Evolutionary conservation across 176 grass and related monocot genomes (phyloP).

Genomic region (Metroxylon sagu): DNA sequence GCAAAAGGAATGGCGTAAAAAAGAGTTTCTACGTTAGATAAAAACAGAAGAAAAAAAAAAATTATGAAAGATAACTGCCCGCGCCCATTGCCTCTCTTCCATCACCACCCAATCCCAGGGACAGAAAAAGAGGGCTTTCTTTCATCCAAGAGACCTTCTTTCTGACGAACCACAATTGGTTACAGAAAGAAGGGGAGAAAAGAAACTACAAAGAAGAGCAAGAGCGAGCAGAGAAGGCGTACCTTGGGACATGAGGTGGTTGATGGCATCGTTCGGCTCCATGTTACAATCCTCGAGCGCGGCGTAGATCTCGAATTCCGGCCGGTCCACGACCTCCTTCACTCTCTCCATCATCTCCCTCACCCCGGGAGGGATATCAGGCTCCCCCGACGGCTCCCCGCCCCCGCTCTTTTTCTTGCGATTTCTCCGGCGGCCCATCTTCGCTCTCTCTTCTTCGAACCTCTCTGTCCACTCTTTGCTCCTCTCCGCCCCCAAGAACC

Average conservation of each 20-base stretch:
- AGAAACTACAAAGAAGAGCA: too few relatives aligned
- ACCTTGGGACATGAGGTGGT: not conserved
- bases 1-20: too few relatives aligned
- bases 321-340: not conserved
- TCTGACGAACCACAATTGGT: too few relatives aligned
- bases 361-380: not conserved
- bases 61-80: too few relatives aligned
- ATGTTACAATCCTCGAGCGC: not conserved
- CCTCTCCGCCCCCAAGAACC: not conserved
- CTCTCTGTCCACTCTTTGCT: not conserved
- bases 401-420: not conserved
- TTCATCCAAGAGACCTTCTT: too few relatives aligned
- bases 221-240: not conserved
- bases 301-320: not conserved
- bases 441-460: not conserved
- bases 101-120: too few relatives aligned
- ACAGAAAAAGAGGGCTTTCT: too few relatives aligned
- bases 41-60: too few relatives aligned
- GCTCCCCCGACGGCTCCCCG: not conserved
- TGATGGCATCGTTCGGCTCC: not conserved
- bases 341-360: not conserved
- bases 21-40: too few relatives aligned
- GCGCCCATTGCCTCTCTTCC: too few relatives aligned
- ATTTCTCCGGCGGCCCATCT: not conserved
- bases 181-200: too few relatives aligned